A percentile compares a stretch with the other conserved stretches of the same genome.
These are phyloP conservation scores for Chaetomium sp. DNA, from an alignment of 2,329 filamentous ascomycete genomes.

Conservation along the genomic window DNA sequence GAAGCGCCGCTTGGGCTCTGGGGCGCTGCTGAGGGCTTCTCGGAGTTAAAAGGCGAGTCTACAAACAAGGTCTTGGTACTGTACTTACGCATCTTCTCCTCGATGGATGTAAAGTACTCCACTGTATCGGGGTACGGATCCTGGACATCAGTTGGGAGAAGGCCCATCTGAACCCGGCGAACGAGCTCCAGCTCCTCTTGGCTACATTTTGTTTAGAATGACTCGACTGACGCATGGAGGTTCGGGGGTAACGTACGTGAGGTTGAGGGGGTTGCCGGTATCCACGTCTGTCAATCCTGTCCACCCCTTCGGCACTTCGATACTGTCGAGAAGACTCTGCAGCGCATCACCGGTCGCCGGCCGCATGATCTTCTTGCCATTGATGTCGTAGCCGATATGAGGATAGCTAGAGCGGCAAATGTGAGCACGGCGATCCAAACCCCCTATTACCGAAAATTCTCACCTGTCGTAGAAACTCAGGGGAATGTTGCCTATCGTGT, in stretches of 20 bases:
- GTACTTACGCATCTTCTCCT: constrained; percentile 76
- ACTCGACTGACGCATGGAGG: neutral
- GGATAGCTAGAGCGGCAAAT: constrained; percentile 60
- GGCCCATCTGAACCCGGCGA: constrained; percentile 84
- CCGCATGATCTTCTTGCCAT: constrained; percentile 96
- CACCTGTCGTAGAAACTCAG: constrained; percentile 87
- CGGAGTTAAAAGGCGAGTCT: constrained; percentile 12
- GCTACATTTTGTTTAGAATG: constrained; percentile 45
- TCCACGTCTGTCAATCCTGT: constrained; percentile 92
- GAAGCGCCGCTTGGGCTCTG: constrained; percentile 94
- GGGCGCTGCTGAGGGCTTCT: constrained; percentile 76
- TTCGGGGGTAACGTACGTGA: constrained; percentile 43
- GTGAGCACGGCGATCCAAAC: constrained; percentile 4
- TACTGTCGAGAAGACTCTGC: constrained; percentile 91
- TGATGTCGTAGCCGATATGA: constrained; percentile 98
- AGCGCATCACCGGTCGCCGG: constrained; percentile 91
- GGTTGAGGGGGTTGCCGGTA: constrained; percentile 87
- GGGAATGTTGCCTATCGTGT: constrained; percentile 95
- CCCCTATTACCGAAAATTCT: neutral
- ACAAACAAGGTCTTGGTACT: neutral
- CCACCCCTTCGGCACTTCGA: constrained; percentile 96
- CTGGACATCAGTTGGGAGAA: constrained; percentile 83
- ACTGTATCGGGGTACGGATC: constrained; percentile 92
- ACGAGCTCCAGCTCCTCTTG: constrained; percentile 87
- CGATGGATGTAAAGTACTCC: constrained; percentile 88